phyloP scores from a whole-genome alignment of 2,329 filamentous ascomycete species.

The Fusarium oligoseptatum region DNA sequence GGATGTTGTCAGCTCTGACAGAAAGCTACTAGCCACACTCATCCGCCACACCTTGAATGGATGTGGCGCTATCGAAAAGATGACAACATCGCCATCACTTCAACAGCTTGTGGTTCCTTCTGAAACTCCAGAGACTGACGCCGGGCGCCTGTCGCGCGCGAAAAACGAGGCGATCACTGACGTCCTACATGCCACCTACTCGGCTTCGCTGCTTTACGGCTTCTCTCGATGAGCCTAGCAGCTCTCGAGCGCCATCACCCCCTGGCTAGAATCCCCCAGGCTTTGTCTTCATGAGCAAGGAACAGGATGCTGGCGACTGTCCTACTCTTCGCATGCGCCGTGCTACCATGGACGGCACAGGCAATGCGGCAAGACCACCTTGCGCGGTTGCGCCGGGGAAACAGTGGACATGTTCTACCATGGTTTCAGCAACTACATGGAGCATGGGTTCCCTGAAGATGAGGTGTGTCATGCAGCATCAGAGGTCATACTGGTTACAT shows the following conservation, averaged over 20 bases:
- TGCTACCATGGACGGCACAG: constrained; percentile 58
- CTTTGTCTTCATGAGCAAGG: constrained; percentile 36
- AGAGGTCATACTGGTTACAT: constrained; percentile 1
- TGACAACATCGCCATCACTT: constrained; percentile 39
- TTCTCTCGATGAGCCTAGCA: constrained; percentile 44
- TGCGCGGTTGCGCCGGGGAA: constrained; percentile 67
- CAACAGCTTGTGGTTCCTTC: constrained; percentile 21
- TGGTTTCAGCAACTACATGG: constrained; percentile 95
- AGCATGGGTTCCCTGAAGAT: constrained; percentile 94
- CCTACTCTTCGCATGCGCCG: constrained; percentile 44
- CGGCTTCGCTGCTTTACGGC: constrained; percentile 14
- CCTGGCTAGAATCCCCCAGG: constrained; percentile 33
- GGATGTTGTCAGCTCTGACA: background rate
- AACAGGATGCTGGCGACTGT: constrained; percentile 46
- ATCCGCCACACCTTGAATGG: constrained; percentile 35
- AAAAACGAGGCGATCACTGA: constrained; percentile 16
- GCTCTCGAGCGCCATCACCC: constrained; percentile 38
- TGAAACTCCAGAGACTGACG: constrained; percentile 26
- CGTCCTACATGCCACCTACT: constrained; percentile 14
- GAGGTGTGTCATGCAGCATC: constrained; percentile 65
- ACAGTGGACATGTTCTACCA: constrained; percentile 93
- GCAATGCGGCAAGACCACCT: constrained; percentile 70
- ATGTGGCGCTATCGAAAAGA: constrained; percentile 35
- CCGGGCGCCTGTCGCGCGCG: constrained; percentile 37
- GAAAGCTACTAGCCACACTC: constrained; percentile 14